Evolutionary conservation across 1,284 basidiomycete genomes (phyloP).

Genomic region (Fomitopsis schrenkii): DNA sequence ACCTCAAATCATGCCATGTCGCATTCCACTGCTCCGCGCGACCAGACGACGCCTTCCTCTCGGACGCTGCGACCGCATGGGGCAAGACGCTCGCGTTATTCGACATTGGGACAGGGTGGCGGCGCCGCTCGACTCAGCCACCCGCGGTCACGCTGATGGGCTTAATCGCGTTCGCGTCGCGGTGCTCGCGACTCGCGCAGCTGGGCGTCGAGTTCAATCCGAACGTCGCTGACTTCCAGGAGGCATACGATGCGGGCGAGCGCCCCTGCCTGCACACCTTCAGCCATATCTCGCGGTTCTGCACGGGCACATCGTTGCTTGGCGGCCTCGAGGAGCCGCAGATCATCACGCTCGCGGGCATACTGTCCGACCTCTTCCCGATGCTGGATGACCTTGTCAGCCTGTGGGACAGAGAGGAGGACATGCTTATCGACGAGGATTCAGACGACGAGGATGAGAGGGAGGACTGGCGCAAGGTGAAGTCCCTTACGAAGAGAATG

Average conservation of each 20-base stretch:
- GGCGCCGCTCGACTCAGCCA: background rate
- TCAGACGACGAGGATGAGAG: slow-evolving; percentile 4
- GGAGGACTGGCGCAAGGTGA: slow-evolving; percentile 10
- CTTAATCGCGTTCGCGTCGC: background rate
- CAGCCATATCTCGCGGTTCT: background rate
- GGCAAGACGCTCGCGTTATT: slow-evolving; percentile 2
- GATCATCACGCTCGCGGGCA: slow-evolving; percentile 9
- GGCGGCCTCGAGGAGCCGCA: background rate
- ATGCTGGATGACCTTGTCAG: slow-evolving; percentile 1
- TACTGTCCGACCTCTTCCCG: slow-evolving; percentile 17
- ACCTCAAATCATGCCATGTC: background rate
- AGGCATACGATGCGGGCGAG: background rate
- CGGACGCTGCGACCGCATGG: slow-evolving; percentile 8
- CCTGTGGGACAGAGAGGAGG: background rate
- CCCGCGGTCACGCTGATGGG: slow-evolving; percentile 2
- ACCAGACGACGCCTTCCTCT: background rate
- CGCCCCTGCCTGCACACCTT: background rate
- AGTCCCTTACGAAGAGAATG: slow-evolving; percentile 13
- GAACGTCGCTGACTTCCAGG: background rate
- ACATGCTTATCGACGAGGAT: background rate
- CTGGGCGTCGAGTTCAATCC: slow-evolving; percentile 4
- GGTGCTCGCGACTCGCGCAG: background rate
- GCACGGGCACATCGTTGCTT: slow-evolving; percentile 4
- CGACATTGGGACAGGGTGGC: slow-evolving; percentile 9
- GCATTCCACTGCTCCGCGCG: background rate